phyloP scores from a whole-genome alignment of 139 green algal genomes.

The Closterium sp. region DNA sequence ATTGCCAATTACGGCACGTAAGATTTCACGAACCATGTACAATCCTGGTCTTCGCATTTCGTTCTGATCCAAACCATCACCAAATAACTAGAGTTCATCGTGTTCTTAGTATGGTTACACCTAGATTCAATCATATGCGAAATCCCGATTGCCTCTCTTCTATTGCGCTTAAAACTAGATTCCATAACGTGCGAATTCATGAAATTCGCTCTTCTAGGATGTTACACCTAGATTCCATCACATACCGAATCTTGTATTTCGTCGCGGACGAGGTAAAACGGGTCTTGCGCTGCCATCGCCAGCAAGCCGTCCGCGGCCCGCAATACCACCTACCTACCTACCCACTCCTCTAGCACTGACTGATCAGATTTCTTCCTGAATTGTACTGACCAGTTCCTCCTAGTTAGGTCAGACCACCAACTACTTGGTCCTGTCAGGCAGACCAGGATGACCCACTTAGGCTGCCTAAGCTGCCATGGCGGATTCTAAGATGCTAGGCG shows the following conservation, averaged over 20 bases:
- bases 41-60: too few species aligned
- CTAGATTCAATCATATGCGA: neutral
- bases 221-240: too few species aligned
- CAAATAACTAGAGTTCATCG: neutral
- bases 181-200: too few species aligned
- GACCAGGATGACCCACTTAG: neutral
- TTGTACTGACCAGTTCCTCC: conserved; percentile 57
- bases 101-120: neutral
- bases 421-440: conserved; percentile 37
- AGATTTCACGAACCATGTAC: too few species aligned
- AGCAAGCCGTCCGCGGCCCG: neutral
- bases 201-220: too few species aligned
- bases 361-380: neutral
- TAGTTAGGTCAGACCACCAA: conserved; percentile 58
- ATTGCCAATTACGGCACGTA: too few species aligned
- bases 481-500: neutral
- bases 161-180: too few species aligned
- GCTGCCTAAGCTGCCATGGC: neutral
- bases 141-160: too few species aligned
- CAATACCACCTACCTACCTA: too few species aligned
- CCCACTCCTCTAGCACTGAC: too few species aligned
- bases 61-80: too few species aligned
- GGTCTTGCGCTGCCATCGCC: conserved; percentile 52
- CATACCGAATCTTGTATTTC: conserved; percentile 56
- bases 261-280: conserved; percentile 58